Conservation (phyloP, 352 stramenopile species). For the Phytophthora hybrid region DNA sequence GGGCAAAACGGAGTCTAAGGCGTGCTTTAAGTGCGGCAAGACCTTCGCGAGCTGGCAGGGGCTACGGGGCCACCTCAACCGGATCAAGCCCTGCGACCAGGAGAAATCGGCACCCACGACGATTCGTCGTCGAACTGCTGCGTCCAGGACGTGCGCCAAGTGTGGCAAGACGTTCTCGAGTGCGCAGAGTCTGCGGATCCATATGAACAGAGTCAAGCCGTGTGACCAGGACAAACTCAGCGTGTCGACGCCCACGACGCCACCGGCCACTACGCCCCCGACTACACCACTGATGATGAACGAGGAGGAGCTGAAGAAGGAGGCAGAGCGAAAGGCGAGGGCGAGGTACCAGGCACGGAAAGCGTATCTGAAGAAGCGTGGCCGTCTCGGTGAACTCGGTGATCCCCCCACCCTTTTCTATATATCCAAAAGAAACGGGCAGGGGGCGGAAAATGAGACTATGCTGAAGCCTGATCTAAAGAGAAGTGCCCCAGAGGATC, state of each 20-base stretch:
- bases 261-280: background rate
- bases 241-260: constrained; percentile 11
- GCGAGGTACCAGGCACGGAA: constrained; percentile 39
- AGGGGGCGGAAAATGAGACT: background rate
- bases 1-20: constrained; percentile 26
- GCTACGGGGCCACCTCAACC: constrained; percentile 35
- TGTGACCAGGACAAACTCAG: constrained; percentile 26
- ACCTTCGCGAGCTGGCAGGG: constrained; percentile 42
- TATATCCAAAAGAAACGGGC: constrained; percentile 1
- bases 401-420: constrained; percentile 5
- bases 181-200: constrained; percentile 40
- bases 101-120: constrained; percentile 21
- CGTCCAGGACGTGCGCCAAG: constrained; percentile 33
- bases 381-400: constrained; percentile 32
- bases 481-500: constrained; percentile 11
- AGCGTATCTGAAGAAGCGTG: constrained; percentile 42
- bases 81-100: constrained; percentile 40
- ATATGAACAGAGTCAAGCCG: constrained; percentile 40
- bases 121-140: constrained; percentile 17
- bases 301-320: constrained; percentile 28
- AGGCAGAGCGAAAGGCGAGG: constrained; percentile 30
- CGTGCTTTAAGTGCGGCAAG: constrained; percentile 43
- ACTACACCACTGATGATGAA: constrained; percentile 13
- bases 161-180: constrained; percentile 44
- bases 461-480: constrained; percentile 14